Base-by-base conservation (phyloP, 2,329 filamentous ascomycete genomes). In the Penicillium janthinellum region DNA sequence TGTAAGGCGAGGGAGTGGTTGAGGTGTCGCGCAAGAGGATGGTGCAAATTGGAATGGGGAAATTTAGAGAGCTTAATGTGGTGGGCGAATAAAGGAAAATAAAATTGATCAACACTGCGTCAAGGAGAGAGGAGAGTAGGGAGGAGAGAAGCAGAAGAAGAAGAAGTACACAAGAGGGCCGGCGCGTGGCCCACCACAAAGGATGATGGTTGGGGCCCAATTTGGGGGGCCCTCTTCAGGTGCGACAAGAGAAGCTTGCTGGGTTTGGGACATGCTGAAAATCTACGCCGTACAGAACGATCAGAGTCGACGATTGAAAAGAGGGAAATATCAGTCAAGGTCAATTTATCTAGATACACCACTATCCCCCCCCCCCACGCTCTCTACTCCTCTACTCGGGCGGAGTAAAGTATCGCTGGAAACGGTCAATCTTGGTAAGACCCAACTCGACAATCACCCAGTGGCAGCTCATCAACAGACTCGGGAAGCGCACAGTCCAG, bases 401-500 rank as follows among this genome's bases (percentile, higher is more conserved):
- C 0, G 73, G 68, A 3, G 75, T 74, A 54, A 79, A 79, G 54
- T 79, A 79, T 45, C 77, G 71, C 59, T 74, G 76, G 60, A 79
- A 79, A n/a, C 77, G 72, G 63, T 78, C 77, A 41, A 68, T 71
- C 37, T 67, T 61, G 8, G 71, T 76, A 77, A 92, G 83, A 1
- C 81, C 82, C 61, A 91, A 80, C 53, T 88, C 84, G 62, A 86
- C 84, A 22, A 96, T 84, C 17, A 93, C 86, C 68, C 87, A 85
- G 79, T 92, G 94, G 71, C 91, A 96, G 55, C 83, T 83, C 71
- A 96, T 87, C 60, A 97, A 73, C 67, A 97, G 75, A 66, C 84
- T 86, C 3, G 92, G 92, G 71, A 97, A 97, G 59, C 86, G 83
- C 7, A 85, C 81, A 0, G 90, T 90, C 91, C 92, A 97, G 71